Evolutionary conservation across 257 asterid genomes (phyloP).

Genomic region (Ballota nigra): DNA sequence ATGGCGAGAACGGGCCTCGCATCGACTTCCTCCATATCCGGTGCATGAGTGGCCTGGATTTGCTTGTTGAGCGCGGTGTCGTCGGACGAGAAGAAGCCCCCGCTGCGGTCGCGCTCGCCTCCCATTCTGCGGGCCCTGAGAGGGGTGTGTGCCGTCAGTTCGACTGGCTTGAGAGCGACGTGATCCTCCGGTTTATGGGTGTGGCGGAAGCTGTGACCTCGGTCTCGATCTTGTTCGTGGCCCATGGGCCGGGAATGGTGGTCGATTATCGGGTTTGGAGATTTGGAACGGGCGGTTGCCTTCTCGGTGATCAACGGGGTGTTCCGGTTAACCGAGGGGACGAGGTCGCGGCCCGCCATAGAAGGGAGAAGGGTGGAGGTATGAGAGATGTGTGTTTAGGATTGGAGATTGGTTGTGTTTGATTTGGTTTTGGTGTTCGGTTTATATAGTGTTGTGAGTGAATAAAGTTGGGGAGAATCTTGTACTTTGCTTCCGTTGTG

Average conservation of each 20-base stretch:
- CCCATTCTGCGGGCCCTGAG: conserved; percentile 23
- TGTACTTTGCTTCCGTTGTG: conserved; percentile 58
- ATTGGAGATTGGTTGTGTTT: conserved; percentile 19
- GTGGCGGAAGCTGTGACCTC: not conserved
- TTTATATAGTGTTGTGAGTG: conserved; percentile 45
- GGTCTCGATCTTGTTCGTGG: not conserved
- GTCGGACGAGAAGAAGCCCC: conserved; percentile 23
- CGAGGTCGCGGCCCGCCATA: conserved; percentile 30
- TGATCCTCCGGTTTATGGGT: conserved; percentile 27
- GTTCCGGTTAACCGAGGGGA: not conserved
- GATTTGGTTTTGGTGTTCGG: not conserved
- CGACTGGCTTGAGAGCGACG: not conserved
- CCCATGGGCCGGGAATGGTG: not conserved
- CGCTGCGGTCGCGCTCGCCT: conserved; percentile 37
- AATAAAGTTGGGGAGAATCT: conserved; percentile 51
- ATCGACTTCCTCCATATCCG: conserved; percentile 17
- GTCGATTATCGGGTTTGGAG: conserved; percentile 14
- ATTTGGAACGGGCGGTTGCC: not conserved
- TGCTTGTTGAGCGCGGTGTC: conserved; percentile 24
- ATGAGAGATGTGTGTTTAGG: not conserved
- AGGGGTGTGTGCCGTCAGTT: not conserved
- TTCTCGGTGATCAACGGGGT: conserved; percentile 1
- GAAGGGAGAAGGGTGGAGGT: not conserved
- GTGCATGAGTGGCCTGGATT: conserved; percentile 25
- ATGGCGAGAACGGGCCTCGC: conserved; percentile 24